Base-by-base conservation (phyloP, 345 rosid genomes). In the Trapa bicornis region DNA sequence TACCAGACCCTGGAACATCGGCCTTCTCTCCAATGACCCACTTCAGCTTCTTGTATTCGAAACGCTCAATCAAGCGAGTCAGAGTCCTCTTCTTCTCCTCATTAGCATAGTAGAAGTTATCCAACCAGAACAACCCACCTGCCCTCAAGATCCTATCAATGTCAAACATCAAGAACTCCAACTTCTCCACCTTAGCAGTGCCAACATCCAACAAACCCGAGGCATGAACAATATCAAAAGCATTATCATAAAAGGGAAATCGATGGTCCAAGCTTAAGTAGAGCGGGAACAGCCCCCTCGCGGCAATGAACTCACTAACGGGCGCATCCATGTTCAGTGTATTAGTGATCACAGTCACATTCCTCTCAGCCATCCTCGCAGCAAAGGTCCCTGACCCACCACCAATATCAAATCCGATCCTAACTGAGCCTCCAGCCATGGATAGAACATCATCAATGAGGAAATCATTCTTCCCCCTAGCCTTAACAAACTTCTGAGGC, bases 151-250 rank as follows among this genome's bases (percentile, higher is more conserved):
- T 72, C 52, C 99, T 81, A 75, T 94, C 99, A 3, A 91, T 63
- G 75, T 94, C 99, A 52, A 94, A 94, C 96, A 89, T 89, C 75
- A 94, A 77, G 85, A 94, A 94, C 88, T 94, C 99, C 65, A 94
- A 32, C 70, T 91, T 91, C 74, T 89, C 96, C 0, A 78, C 74
- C 75, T 82, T 87, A 5, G 81, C 43, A 2, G 88, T 43, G 7
- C 79, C 93, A 3, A 77, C 78, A 73, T 89, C 97, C 72, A 94
- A 61, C 68, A 84, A 88, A 13, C 91, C 85, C 1, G 97, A 85
- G 0, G 80, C 85, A 32, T 79, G 93, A 36, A 94, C 67, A 62
- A 94, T 74, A 83, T 94, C 97, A 4, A 87, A 89, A 62, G 87
- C 91, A 80, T 89, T 87, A 66, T 94, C 97, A 69, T 86, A 80